A percentile compares a stretch with the other conserved stretches of the same genome.
Conservation (phyloP, 257 asterid genomes). For the Nicotiana noctiflora region DNA sequence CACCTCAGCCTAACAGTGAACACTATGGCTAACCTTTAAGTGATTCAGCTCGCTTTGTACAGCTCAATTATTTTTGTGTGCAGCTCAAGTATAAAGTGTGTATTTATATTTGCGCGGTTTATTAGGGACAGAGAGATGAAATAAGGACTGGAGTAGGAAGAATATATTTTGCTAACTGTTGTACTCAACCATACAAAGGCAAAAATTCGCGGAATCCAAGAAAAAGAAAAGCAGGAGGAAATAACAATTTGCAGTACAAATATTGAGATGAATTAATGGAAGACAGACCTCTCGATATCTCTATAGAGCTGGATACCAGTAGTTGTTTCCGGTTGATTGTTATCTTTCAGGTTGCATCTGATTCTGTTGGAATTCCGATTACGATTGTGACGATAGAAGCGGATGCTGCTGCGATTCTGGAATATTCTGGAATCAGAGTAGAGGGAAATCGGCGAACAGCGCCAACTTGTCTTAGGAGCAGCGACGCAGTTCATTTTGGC, state of each 20-base stretch:
- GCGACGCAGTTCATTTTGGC: background rate
- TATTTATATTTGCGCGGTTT: no score
- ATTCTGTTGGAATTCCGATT: constrained; percentile 23
- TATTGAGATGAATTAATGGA: background rate
- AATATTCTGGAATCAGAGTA: constrained; percentile 3
- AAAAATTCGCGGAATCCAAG: no score
- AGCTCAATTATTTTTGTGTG: no score
- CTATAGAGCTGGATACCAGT: constrained; percentile 66
- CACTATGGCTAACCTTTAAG: no score
- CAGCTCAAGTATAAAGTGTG: no score
- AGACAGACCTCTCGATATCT: constrained; percentile 68
- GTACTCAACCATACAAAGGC: background rate
- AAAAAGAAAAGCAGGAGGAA: background rate
- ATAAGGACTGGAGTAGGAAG: no score
- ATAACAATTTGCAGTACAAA: background rate
- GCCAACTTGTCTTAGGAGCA: constrained; percentile 18
- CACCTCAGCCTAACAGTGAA: no score
- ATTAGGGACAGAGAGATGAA: no score
- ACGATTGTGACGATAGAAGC: background rate
- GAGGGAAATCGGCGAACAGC: constrained; percentile 8
- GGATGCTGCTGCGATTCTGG: constrained; percentile 11
- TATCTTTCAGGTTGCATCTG: constrained; percentile 27
- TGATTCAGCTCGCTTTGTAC: no score
- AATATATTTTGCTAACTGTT: background rate
- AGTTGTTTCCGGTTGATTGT: constrained; percentile 27